phyloP scores from a whole-genome alignment of 1,284 basidiomycete genomes.

The Vanrija humicola region DNA sequence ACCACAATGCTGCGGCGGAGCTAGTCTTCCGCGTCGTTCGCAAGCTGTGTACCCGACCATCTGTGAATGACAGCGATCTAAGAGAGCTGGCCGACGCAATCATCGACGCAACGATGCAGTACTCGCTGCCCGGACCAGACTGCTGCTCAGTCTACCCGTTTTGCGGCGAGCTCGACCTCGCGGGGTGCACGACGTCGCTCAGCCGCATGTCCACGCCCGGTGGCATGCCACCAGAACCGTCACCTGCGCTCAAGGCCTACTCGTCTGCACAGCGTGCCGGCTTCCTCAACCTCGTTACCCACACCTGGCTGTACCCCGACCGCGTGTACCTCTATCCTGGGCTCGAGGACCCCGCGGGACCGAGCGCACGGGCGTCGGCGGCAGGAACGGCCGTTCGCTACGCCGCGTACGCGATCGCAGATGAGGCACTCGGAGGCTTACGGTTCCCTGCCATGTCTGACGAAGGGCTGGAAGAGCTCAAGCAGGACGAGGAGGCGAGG shows the following conservation, averaged over 20 bases:
- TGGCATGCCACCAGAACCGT: slow-evolving; percentile 1
- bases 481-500: slow-evolving; percentile 16
- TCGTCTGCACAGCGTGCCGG: slow-evolving; percentile 28
- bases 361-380: slow-evolving; percentile 18
- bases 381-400: slow-evolving; percentile 23
- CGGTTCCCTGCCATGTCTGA: slow-evolving; percentile 30
- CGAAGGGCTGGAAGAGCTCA: slow-evolving; percentile 31
- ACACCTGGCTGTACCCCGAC: slow-evolving; percentile 36
- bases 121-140: slow-evolving; percentile 33
- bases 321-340: slow-evolving; percentile 31
- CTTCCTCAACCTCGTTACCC: slow-evolving; percentile 23
- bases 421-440: slow-evolving; percentile 32
- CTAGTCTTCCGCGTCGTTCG: slow-evolving; percentile 39
- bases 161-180: slow-evolving; percentile 43
- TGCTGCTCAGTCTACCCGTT: slow-evolving; percentile 42
- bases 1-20: slow-evolving; percentile 39
- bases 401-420: slow-evolving; percentile 44
- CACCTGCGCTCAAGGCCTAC: slow-evolving; percentile 20
- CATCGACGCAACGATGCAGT: slow-evolving; percentile 47
- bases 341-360: slow-evolving; percentile 34
- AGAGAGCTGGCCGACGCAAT: slow-evolving; percentile 31
- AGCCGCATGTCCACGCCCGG: slow-evolving; percentile 4
- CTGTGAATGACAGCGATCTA: slow-evolving; percentile 27
- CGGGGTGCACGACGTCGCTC: slow-evolving; percentile 17
- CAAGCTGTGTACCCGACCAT: slow-evolving; percentile 28